Evolutionary conservation across 2,329 filamentous ascomycete species (phyloP).

Genomic region (Orbilia javanica): DNA sequence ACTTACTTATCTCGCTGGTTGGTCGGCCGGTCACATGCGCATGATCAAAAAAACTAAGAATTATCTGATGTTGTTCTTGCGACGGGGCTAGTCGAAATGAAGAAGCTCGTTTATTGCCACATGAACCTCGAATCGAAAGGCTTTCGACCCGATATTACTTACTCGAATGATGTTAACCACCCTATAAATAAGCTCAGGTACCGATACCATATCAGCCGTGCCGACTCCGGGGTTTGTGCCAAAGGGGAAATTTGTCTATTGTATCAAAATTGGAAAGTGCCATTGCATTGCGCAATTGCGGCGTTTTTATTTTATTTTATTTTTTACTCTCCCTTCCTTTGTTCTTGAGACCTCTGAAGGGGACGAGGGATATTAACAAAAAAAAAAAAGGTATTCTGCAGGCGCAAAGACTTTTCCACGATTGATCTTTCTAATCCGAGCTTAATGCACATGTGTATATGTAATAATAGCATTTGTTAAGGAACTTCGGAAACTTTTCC

Average conservation of each 20-base stretch:
- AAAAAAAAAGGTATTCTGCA: background rate
- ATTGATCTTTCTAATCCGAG: constrained; percentile 16
- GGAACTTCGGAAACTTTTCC: constrained; percentile 33
- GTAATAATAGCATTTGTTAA: constrained; percentile 22
- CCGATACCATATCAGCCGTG: constrained; percentile 47
- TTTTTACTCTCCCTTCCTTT: background rate
- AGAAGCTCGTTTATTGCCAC: constrained; percentile 47
- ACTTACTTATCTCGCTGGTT: background rate
- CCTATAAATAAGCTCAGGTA: constrained; percentile 43
- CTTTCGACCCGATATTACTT: constrained; percentile 42
- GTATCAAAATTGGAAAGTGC: constrained; percentile 36
- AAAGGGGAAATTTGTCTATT: constrained; percentile 22
- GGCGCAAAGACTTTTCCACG: background rate
- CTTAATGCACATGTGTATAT: constrained; percentile 40
- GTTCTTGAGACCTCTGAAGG: background rate
- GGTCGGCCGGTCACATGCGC: constrained; percentile 42
- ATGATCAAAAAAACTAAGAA: constrained; percentile 9
- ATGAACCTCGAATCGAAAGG: constrained; percentile 29
- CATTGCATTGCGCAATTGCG: constrained; percentile 36
- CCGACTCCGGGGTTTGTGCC: constrained; percentile 35
- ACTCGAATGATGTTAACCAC: constrained; percentile 27
- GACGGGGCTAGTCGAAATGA: constrained; percentile 42
- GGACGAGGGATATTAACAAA: constrained; percentile 16
- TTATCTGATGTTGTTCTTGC: constrained; percentile 12
- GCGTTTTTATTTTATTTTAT: background rate